A percentile compares a stretch with the other conserved stretches of the same genome.
Evolutionary conservation across 78 protist species (phyloP).

Genomic region (Dictyostelium discoideum): DNA sequence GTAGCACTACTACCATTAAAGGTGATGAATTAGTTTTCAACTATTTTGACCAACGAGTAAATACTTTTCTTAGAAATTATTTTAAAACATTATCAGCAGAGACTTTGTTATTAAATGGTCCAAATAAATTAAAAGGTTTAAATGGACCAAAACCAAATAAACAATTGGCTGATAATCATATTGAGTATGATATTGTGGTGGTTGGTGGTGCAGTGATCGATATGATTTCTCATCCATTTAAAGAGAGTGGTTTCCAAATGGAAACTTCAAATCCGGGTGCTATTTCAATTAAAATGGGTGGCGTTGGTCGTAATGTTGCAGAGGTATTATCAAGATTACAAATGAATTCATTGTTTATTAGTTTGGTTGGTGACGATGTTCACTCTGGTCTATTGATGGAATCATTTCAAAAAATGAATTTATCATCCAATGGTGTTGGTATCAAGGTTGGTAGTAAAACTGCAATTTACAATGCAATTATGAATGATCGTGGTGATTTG

Average conservation of each 20-base stretch:
- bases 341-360: slow-evolving; percentile 49
- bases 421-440: neutral
- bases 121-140: neutral
- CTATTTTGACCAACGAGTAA: neutral
- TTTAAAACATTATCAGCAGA: neutral
- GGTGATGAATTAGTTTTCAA: slow-evolving; percentile 14
- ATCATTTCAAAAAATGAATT: slow-evolving; percentile 13
- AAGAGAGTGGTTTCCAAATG: slow-evolving; percentile 24
- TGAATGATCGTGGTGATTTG: slow-evolving; percentile 68
- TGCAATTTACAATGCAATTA: slow-evolving; percentile 81
- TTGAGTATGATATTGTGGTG: neutral
- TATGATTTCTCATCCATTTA: slow-evolving; percentile 43
- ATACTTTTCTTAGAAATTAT: neutral
- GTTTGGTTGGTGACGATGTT: slow-evolving; percentile 66
- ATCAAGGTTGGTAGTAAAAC: neutral
- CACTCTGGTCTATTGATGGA: slow-evolving; percentile 10
- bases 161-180: neutral
- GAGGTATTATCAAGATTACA: slow-evolving; percentile 25
- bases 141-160: neutral
- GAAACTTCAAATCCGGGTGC: slow-evolving; percentile 45
- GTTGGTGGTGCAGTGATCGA: slow-evolving; percentile 75
- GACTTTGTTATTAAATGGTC: neutral
- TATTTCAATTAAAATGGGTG: slow-evolving; percentile 62
- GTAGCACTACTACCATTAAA: no score
- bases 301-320: slow-evolving; percentile 84